Evolutionary conservation across 768 basidiomycete species (phyloP), one percentile per base, ranked within the genome.

Genomic region (Termitomyces sp.): DNA sequence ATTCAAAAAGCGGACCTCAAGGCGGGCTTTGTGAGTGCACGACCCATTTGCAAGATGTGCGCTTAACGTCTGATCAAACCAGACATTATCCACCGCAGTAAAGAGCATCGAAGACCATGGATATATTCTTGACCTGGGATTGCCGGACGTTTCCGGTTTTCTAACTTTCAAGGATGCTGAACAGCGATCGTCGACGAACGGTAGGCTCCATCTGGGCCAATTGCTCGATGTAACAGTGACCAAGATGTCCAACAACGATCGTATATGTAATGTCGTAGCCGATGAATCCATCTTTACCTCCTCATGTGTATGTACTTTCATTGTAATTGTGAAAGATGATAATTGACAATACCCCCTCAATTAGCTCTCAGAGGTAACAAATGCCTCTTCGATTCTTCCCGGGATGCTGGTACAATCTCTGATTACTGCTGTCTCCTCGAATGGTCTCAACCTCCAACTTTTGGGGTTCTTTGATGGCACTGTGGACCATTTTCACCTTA

Each of bases 21-120:
- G 51, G 59, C 74, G 48, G 91, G 90, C 53, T 89, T 86, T 69
- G 92, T 90, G 69, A 73, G 91, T 86, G 37, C 29, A 60, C 37
- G 51, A 57, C 55, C 46, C 36, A 39, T 37, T 31, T 10, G 53
- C 20, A 27, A 34, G 29, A 53, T 53, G 42, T 37, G 56, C 18
- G n/a, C 10, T 53, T 55, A 29, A 62, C n/a, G 46, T 57, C 44
- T 20, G 20, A 71, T 53, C 57, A 14, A 36, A 9, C 31, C 66
- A 95, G 93, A 85, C 85, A 22, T 66, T 97, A 46, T 81, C 87
- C 0, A 90, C 85, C 13, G 83, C 87, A 34, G 79, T 96, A 50
- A 86, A 86, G 71, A 92, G 88, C 64, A 75, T 90, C 18, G 97
- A 99, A 73, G 97, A 98, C 66, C 92, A 97, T 69, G 95, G 97